Evolutionary conservation across 225 moss, liverwort and hornwort species (phyloP).

Genomic region (Sphagnum tenellum): DNA sequence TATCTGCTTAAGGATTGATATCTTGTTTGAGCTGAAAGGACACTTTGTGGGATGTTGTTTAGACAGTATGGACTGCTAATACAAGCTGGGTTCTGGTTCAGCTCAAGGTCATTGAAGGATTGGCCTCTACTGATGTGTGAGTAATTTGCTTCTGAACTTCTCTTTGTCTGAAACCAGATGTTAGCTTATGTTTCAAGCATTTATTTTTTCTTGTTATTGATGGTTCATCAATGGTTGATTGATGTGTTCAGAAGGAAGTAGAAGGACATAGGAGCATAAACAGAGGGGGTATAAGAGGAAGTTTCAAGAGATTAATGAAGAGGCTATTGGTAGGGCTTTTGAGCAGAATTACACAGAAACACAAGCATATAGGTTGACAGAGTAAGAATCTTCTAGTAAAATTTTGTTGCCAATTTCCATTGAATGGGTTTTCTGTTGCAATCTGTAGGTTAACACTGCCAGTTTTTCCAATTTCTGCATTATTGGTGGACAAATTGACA

Average conservation of each 20-base stretch:
- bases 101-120: conserved; percentile 76
- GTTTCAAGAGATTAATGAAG: too few relatives aligned
- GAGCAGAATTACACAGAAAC: not conserved
- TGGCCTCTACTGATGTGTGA: conserved; percentile 97
- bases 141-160: conserved; percentile 15
- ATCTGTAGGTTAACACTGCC: conserved; percentile 67
- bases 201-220: not conserved
- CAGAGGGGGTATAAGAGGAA: too few relatives aligned
- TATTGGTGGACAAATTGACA: conserved; percentile 66
- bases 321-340: not conserved
- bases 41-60: conserved; percentile 1
- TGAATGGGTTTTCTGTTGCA: conserved; percentile 6
- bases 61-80: conserved; percentile 84
- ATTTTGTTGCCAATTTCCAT: not conserved
- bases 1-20: too few relatives aligned
- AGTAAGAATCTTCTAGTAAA: not conserved
- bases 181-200: not conserved
- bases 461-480: conserved; percentile 59
- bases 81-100: conserved; percentile 84
- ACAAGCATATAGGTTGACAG: too few relatives aligned
- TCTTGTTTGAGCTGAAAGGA: too few relatives aligned
- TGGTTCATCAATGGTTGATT: too few relatives aligned
- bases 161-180: not conserved
- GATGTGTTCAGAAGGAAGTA: too few relatives aligned
- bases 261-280: too few relatives aligned